Percentiles rank a stretch among this genome's conserved stretches.
Conservation (phyloP, 2,329 filamentous ascomycete species). For the Leptosphaerulina australis region DNA sequence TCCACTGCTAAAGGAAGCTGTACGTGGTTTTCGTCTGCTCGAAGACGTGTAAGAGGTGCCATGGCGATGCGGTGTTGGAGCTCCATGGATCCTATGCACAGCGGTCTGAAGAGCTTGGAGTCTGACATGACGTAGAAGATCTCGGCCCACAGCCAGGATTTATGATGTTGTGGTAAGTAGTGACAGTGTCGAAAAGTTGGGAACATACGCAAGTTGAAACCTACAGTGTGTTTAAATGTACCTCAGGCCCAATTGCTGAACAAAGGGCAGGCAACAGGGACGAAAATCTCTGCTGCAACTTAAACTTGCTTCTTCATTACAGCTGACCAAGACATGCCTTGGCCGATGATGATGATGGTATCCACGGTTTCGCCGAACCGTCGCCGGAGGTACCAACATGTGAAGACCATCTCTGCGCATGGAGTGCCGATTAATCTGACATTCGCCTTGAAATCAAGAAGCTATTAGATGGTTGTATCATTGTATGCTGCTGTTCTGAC, state of each 20-base stretch:
- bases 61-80: constrained; percentile 41
- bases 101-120: constrained; percentile 35
- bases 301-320: not conserved
- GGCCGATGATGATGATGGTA: not conserved
- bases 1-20: constrained; percentile 49
- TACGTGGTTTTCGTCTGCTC: constrained; percentile 54
- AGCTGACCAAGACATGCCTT: not conserved
- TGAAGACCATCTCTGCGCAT: too few species aligned
- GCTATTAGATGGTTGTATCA: too few species aligned
- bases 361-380: constrained; percentile 11
- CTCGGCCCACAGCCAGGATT: not conserved
- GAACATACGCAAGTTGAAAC: too few species aligned
- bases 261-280: not conserved
- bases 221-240: not conserved
- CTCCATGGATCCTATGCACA: constrained; percentile 34
- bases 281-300: not conserved
- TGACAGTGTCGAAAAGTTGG: not conserved
- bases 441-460: too few species aligned
- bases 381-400: constrained; percentile 2
- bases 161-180: not conserved
- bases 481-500: too few species aligned
- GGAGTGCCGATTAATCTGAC: too few species aligned
- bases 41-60: constrained; percentile 47
- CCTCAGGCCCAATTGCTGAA: not conserved
- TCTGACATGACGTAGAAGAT: not conserved